Evolutionary conservation across 2,329 filamentous ascomycete species (phyloP), one percentile per base, ranked within the genome.

Genomic region (Clarireedia sp.): DNA sequence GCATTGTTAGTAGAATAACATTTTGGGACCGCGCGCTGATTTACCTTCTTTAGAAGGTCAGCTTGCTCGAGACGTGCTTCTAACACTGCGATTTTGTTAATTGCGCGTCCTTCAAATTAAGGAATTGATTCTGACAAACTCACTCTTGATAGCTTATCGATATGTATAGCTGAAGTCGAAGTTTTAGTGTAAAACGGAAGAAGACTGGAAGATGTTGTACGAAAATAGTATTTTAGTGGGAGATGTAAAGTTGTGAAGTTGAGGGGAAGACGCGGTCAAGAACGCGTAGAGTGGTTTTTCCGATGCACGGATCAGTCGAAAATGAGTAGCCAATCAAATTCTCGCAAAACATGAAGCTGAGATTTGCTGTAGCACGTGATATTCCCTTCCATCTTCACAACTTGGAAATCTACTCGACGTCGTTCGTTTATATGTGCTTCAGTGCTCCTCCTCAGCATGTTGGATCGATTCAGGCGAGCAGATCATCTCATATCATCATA

Each of bases 31-130:
- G 40, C 21, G 40, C 21, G 29, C 24, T 47, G 36, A 19, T 43
- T 37, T 48, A 92, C 90, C 87, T 94, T 96, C 81, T 99, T 99
- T 72, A 99, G 82, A 72, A 95, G 80, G 69, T 83, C 81, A 61
- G 95, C 92, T 80, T 97, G 91, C 73, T 94, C 88, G 74, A 99
- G 82, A 76, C 91, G 88, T 83, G 94, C 94, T 82, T 99, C 94
- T 78, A 99, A 85, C 92, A 97, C 68, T 70, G 45, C 33, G 14
- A 51, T 10, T 21, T 51, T 37, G 19, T 55, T n/a, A 57, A 33
- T 40, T 51, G 51, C 56, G 6, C 2, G 17, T 17, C 41, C 17
- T 45, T 19, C 10, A 14, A 48, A 50, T 33, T 14, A 33, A 33
- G 9, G 9, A 33, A 12, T 33, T 9, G 29, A 14, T 9, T 33